A percentile compares a stretch with the other conserved stretches of the same genome.
phyloP scores from a whole-genome alignment of 2,329 filamentous ascomycete genomes.

The Ceratocystis diversiconidia region DNA sequence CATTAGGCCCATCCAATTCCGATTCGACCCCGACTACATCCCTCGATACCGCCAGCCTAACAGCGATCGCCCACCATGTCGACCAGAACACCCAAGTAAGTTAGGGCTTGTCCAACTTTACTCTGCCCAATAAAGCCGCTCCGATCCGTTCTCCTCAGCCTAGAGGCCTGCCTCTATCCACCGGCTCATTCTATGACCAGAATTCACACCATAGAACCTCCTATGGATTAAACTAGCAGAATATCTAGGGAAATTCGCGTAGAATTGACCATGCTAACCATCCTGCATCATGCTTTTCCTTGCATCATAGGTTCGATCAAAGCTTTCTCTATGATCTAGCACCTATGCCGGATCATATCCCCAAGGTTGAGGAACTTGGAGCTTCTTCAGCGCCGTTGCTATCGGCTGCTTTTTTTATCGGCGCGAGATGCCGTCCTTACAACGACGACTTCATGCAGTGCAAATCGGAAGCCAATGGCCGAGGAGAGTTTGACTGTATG shows the following conservation, averaged over 20 bases:
- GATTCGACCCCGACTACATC: slow-evolving; percentile 3
- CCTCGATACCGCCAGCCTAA: slow-evolving; percentile 2
- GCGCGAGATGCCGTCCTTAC: slow-evolving; percentile 82
- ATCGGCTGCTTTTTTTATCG: slow-evolving; percentile 92
- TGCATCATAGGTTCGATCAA: slow-evolving; percentile 67
- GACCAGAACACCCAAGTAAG: slow-evolving; percentile 31
- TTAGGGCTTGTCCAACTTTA: slow-evolving; percentile 16
- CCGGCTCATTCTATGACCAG: no score
- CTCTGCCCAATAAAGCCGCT: not conserved
- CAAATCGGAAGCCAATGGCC: slow-evolving; percentile 86
- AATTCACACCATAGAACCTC: not conserved
- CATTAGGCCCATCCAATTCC: not conserved
- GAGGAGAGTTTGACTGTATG: slow-evolving; percentile 86
- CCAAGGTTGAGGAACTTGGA: slow-evolving; percentile 85
- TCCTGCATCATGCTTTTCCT: slow-evolving; percentile 16
- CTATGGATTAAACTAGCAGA: not conserved
- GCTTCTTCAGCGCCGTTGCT: slow-evolving; percentile 83
- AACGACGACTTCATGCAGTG: slow-evolving; percentile 99
- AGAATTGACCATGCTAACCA: slow-evolving; percentile 20
- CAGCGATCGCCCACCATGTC: slow-evolving; percentile 27
- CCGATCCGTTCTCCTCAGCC: not conserved
- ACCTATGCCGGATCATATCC: slow-evolving; percentile 81
- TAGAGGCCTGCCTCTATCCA: not conserved
- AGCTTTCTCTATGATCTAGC: slow-evolving; percentile 88
- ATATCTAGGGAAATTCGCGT: slow-evolving; percentile 19